Evolutionary conservation across 2,329 filamentous ascomycete genomes (phyloP).

Genomic region (Metarhizium album): DNA sequence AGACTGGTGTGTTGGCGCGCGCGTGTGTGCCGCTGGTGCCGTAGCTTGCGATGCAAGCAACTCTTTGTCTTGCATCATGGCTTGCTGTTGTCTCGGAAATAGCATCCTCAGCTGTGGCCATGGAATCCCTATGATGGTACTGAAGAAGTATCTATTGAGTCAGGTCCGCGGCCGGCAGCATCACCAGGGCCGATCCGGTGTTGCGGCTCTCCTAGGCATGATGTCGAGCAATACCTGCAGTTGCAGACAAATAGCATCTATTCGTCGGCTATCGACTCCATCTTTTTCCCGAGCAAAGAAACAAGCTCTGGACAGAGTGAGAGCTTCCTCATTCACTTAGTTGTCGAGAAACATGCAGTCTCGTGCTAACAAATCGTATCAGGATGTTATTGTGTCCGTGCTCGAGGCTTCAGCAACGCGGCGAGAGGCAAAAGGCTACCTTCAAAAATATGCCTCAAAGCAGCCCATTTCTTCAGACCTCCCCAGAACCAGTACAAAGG

Average conservation of each 20-base stretch:
- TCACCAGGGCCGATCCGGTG: neutral
- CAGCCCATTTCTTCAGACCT: constrained; percentile 8
- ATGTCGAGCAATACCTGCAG: constrained; percentile 1
- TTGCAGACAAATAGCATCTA: constrained; percentile 7
- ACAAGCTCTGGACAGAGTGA: constrained; percentile 22
- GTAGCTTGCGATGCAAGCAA: constrained; percentile 3
- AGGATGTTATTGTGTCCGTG: constrained; percentile 81
- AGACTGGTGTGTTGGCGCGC: too few species aligned
- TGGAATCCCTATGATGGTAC: constrained; percentile 6
- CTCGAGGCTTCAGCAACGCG: constrained; percentile 84
- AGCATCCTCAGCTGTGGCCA: constrained; percentile 22
- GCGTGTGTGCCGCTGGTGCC: neutral
- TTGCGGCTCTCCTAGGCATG: neutral
- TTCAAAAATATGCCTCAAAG: constrained; percentile 62
- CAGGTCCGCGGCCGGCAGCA: neutral
- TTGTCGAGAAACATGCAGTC: neutral
- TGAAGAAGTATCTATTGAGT: constrained; percentile 3
- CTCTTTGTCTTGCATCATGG: constrained; percentile 24
- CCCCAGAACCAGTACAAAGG: neutral
- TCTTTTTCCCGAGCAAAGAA: constrained; percentile 20
- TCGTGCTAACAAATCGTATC: neutral
- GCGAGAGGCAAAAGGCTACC: constrained; percentile 82
- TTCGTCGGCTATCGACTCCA: constrained; percentile 19
- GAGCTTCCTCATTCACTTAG: neutral
- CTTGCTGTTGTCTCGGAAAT: constrained; percentile 27